Base-by-base conservation (phyloP, 176 grass and related monocot species). In the Lolium rigidum region DNA sequence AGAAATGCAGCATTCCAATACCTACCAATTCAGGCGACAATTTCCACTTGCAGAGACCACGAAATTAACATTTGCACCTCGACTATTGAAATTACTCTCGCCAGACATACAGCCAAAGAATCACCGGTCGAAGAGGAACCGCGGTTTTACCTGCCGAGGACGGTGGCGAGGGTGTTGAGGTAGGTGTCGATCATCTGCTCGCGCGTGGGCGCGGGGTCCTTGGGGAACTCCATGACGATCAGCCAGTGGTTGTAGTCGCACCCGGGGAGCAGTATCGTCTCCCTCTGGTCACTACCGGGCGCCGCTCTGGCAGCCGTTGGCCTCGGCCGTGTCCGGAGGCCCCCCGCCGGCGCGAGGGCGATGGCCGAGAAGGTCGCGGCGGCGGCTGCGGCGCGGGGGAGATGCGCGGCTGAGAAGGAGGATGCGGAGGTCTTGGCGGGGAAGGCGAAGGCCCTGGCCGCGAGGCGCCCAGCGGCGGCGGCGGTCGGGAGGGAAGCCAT, bases 211-310 rank as follows among this genome's bases (percentile, higher is more conserved):
- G 91, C 95, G 26, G 95, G 95, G 78, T 98, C 95, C 88, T 98
- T 95, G 37, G 95, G 95, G 77, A 98, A 98, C 88, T 98, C 95
- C 95, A 98, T 98, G 31, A 98, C 93, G 80, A 98, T 95, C 35
- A 98, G 82, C 95, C 95, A 95, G 87, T 98, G 95, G 89, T 95
- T 98, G 91, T 98, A 95, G 71, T 98, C 95, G 86, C 95, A 98
- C 16, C 95, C 95, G 2, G 95, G 95, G 70, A 98, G 92, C 9
- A 98, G 86, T 75, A 98, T 98, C 25, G 95, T 92, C 82, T 98
- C 93, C 84, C 92, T 90, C 76, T 92, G 89, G 20, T 98, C 95
- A 11, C 24, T 70, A 2, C 60, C 81, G 6, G 55, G 58, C 67
- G 25, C 48, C 39, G 82, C 78, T 8, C 25, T 15, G 15, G 18